Conservation (phyloP, 78 protist species). For the Bigelowiella natans region DNA sequence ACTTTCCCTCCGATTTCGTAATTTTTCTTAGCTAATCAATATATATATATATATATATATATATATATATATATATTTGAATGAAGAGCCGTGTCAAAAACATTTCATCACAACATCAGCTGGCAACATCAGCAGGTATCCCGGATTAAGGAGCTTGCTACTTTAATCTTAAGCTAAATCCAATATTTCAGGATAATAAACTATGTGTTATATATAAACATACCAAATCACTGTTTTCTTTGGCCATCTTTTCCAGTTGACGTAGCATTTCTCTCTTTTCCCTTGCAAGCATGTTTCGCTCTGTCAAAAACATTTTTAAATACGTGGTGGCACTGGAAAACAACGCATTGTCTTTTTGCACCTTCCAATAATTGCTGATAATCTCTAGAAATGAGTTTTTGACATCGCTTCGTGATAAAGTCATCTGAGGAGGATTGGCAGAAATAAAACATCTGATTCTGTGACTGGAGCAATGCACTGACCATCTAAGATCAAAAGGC, state of each 20-base stretch:
- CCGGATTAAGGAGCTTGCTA: too few species aligned
- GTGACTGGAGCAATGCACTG: too few species aligned
- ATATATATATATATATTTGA: too few species aligned
- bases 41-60: too few species aligned
- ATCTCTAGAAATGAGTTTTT: not conserved
- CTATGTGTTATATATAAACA: too few species aligned
- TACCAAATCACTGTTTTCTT: not conserved
- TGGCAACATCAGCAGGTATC: too few species aligned
- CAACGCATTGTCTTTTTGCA: not conserved
- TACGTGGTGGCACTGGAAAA: not conserved
- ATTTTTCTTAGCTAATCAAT: too few species aligned
- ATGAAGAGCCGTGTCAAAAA: too few species aligned
- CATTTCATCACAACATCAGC: too few species aligned
- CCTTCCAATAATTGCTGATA: not conserved
- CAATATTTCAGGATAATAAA: too few species aligned
- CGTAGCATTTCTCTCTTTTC: not conserved
- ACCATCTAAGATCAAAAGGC: not conserved
- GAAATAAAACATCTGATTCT: too few species aligned
- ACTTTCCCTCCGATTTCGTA: not conserved
- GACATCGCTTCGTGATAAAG: not conserved
- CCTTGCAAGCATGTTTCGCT: not conserved
- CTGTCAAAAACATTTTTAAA: not conserved
- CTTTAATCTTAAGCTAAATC: too few species aligned
- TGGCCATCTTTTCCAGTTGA: not conserved
- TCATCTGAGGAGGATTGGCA: not conserved